Percentiles rank a stretch among this genome's conserved stretches.
phyloP scores from a whole-genome alignment of 2,329 filamentous ascomycete species.

The Penicillium sp. region DNA sequence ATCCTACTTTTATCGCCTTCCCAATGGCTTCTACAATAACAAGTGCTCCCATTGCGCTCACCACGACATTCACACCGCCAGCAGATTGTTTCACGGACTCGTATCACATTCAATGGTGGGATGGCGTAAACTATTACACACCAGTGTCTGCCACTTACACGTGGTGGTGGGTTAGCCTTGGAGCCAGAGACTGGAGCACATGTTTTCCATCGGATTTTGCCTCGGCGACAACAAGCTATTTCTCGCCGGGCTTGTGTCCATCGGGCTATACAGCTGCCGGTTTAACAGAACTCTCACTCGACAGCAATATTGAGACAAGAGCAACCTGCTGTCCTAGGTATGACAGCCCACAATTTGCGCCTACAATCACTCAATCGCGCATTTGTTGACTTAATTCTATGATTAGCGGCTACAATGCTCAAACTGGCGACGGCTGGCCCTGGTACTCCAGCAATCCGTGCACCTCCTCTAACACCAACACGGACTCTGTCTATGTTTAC shows the following conservation, averaged over 20 bases:
- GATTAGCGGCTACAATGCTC: conserved; percentile 1
- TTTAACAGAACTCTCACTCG: background rate
- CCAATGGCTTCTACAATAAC: background rate
- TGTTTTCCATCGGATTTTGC: conserved; percentile 3
- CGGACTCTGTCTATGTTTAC: background rate
- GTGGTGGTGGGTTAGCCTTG: conserved; percentile 4
- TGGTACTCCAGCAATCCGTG: conserved; percentile 5
- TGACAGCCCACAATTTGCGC: background rate
- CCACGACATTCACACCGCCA: conserved; percentile 4
- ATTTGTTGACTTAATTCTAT: background rate
- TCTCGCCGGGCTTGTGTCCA: conserved; percentile 3
- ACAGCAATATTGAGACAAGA: background rate
- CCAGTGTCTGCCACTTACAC: background rate
- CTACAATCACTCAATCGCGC: background rate
- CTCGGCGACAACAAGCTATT: conserved; percentile 2
- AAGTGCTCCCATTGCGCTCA: background rate
- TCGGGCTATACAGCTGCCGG: conserved; percentile 3
- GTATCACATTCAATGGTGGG: conserved; percentile 1
- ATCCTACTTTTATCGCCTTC: background rate
- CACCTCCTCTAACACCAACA: conserved; percentile 1
- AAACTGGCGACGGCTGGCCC: conserved; percentile 2
- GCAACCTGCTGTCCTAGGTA: conserved; percentile 8
- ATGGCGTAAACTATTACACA: background rate
- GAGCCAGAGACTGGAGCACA: background rate
- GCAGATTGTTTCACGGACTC: conserved; percentile 2